Base-by-base conservation (phyloP, 1,139 yeast genomes). In the Yamadazyma siamensis region DNA sequence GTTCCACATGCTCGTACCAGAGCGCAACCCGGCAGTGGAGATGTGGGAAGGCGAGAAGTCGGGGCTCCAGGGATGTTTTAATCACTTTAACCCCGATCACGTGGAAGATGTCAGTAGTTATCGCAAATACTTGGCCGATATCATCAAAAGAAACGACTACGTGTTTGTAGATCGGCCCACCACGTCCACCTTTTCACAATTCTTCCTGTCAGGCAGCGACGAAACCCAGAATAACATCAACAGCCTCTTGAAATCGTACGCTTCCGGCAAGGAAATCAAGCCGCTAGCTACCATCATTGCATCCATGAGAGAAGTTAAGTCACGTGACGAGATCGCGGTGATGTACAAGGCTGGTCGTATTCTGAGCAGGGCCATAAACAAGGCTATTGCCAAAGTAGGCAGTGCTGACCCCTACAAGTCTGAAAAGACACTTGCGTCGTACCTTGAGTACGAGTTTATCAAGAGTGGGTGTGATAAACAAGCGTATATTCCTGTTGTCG, bases 401-500 rank as follows among this genome's bases (percentile, higher is more conserved):
- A 57, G 67, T 2, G 47, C 39, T 0, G 21, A 41, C 4, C 72
- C 72, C 1, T 75, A 89, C 46, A 56, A 61, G 28, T 75, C 82
- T 6, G 99, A 94, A 54, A 75, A 83, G 48, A 77, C 87, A 2
- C 63, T 91, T 28, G 85, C 83, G 14, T 76, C 94, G n/a, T 88
- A 67, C 49, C 62, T 94, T 37, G 95, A 89, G 40, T 86, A 86
- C 54, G 75, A 80, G 47, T 89, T 91, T 55, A 75, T 84, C 6
- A 68, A 76, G 29, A 87, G 89, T 16, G 98, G 98, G 0, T 88
- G 96, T 56, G 94, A 87, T 40, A 77, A 77, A 40, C 77, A 83
- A 26, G 97, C 96, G 0, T 94, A 94, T 51, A 75, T 89, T 18
- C 97, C 99, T 0, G 99, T 94, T 7, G 95, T 94, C 6, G 99